Base-by-base conservation (phyloP, 352 stramenopile genomes). In the Pseudoperonospora humuli region DNA sequence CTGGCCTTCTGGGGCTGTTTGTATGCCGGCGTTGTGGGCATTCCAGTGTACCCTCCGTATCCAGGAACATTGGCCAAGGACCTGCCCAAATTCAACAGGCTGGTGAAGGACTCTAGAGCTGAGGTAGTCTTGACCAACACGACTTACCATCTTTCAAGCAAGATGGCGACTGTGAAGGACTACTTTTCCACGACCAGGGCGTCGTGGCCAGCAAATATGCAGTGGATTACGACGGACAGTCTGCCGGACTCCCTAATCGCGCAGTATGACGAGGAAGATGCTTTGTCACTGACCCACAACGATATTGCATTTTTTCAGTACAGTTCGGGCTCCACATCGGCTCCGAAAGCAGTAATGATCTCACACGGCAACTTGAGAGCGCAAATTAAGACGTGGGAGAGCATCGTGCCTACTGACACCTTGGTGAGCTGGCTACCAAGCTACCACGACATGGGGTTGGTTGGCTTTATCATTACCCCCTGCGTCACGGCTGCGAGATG, bases 261-360 rank as follows among this genome's bases (percentile, higher is more conserved):
- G n/a, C 57, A 69, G 9, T 87, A 82, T 50, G 60, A 82, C 36
- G 68, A 63, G 14, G 34, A 79, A 17, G 45, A 60, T 35, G 56
- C 52, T 20, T 41, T 79, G 20, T 53, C 57, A 14, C 39, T 83
- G 9, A 72, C 54, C 0, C 39, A 70, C n/a, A 37, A 70, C 2
- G 79, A 91, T 31, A 40, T 86, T 38, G 79, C 76, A 33, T 92
- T 92, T 49, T 89, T 92, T 49, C 79, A 92, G 56, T 92, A 92
- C 57, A 86, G 70, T 27, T 86, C 72, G 0, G 79, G 79, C 10
- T 89, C 76, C 21, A 92, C 79, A 24, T 86, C 79, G 29, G 70
- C 69, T 7, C 79, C 79, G 3, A 92, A 92, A 55, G 76, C 75
- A 21, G 75, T 92, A 6, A 89, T 92, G 76, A 81, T 92, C 45